These are phyloP conservation scores for Chlamydomonas reinhardtii DNA, from an alignment of 163 green algal species.

Conservation along the genomic window DNA sequence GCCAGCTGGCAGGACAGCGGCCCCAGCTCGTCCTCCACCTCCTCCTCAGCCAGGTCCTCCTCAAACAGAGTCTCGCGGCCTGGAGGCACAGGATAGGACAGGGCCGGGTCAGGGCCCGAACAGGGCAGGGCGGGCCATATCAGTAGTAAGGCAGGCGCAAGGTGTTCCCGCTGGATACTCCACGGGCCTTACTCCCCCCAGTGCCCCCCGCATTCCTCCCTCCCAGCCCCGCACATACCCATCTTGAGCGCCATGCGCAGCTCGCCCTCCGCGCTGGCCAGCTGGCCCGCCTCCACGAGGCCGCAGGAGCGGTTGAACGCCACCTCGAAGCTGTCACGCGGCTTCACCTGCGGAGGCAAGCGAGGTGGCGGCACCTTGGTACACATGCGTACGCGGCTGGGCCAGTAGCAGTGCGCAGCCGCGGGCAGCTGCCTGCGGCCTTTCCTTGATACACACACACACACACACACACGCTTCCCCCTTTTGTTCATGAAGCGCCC, in stretches of 20 bases:
- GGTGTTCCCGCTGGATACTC: no score
- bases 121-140: background rate
- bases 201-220: no score
- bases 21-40: conserved; percentile 88
- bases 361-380: no score
- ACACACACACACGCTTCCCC: no score
- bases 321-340: conserved; percentile 86
- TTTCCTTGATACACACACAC: no score
- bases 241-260: conserved; percentile 76
- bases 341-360: conserved; percentile 33
- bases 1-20: conserved; percentile 88
- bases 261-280: conserved; percentile 78
- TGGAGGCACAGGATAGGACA: conserved; percentile 28
- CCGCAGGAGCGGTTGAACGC: conserved; percentile 93
- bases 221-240: conserved; percentile 54
- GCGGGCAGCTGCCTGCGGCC: no score
- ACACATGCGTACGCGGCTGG: no score
- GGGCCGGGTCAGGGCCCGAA: background rate
- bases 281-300: conserved; percentile 68
- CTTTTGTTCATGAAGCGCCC: background rate
- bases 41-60: conserved; percentile 89
- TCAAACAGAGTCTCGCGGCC: conserved; percentile 90
- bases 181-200: no score
- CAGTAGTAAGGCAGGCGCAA: no score
- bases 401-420: no score